phyloP scores from a whole-genome alignment of 2,329 filamentous ascomycete genomes.

The Colletotrichum australisinense region DNA sequence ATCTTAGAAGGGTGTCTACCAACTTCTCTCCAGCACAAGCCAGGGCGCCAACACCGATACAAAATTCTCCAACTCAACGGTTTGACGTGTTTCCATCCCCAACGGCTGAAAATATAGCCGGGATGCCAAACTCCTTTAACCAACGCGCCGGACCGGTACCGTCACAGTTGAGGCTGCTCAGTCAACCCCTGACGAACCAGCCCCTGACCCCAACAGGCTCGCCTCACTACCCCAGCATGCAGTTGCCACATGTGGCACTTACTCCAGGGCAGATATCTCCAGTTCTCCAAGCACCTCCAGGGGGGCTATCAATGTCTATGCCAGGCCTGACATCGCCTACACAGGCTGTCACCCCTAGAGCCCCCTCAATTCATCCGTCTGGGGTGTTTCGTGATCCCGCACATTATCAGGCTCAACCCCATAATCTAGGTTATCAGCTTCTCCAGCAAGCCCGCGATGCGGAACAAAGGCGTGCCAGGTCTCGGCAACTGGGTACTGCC shows the following conservation, averaged over 20 bases:
- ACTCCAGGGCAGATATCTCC: conserved; percentile 12
- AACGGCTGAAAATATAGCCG: not conserved
- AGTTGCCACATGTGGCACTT: conserved; percentile 5
- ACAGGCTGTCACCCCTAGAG: not conserved
- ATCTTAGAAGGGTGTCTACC: conserved; percentile 1
- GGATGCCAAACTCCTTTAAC: not conserved
- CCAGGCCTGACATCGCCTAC: conserved; percentile 16
- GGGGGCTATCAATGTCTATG: conserved; percentile 21
- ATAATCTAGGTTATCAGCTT: not conserved
- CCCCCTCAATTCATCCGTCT: not conserved
- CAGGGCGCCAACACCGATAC: not conserved
- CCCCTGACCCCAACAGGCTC: conserved; percentile 26
- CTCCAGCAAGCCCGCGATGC: conserved; percentile 7
- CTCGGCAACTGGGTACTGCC: not conserved
- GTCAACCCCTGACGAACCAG: conserved; percentile 1
- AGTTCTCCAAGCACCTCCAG: conserved; percentile 22
- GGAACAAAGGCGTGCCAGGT: not conserved
- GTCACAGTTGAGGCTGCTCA: conserved; percentile 10
- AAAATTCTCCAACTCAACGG: not conserved
- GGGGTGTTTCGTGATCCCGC: not conserved
- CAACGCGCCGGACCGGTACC: not conserved
- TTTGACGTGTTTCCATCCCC: conserved; percentile 24
- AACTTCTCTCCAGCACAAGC: not conserved
- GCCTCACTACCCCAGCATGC: conserved; percentile 14
- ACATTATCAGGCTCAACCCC: not conserved